Evolutionary conservation across 495 filamentous ascomycete genomes (phyloP).

Genomic region (Podospora pseudopauciseta): DNA sequence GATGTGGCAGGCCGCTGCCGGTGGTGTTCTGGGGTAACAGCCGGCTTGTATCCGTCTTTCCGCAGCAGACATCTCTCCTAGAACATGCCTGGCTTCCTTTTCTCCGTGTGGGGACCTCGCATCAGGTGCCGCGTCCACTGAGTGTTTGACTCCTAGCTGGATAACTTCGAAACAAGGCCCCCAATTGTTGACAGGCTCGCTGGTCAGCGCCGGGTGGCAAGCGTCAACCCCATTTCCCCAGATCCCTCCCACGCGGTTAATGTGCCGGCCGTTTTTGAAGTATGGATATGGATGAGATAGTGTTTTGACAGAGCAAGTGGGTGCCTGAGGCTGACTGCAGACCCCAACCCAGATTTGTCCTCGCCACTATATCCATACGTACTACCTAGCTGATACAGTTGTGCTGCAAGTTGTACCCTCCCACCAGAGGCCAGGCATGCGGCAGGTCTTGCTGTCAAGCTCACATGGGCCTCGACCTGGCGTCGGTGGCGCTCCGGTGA

Average conservation of each 20-base stretch:
- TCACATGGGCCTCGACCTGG: background rate
- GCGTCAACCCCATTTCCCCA: background rate
- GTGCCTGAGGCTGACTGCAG: background rate
- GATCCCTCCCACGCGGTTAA: background rate
- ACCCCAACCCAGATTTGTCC: background rate
- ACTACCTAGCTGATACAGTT: background rate
- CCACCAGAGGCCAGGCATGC: background rate
- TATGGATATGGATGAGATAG: background rate
- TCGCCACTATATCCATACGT: background rate
- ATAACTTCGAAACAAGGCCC: conserved; percentile 8
- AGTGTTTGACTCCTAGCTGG: background rate
- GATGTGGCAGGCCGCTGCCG: background rate
- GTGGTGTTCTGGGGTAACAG: conserved; percentile 2
- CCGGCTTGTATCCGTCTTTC: background rate
- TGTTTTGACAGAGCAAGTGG: background rate
- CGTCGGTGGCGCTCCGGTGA: background rate
- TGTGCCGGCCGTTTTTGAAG: background rate
- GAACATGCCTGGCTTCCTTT: background rate
- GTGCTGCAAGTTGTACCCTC: background rate
- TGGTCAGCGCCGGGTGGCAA: background rate
- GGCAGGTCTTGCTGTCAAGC: background rate
- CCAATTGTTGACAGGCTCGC: background rate
- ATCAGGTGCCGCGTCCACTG: conserved; percentile 5
- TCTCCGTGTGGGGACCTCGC: background rate
- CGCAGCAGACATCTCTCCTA: background rate